Conservation (phyloP, 106 monocot genomes). For the Dioscorea zingiberensis region DNA sequence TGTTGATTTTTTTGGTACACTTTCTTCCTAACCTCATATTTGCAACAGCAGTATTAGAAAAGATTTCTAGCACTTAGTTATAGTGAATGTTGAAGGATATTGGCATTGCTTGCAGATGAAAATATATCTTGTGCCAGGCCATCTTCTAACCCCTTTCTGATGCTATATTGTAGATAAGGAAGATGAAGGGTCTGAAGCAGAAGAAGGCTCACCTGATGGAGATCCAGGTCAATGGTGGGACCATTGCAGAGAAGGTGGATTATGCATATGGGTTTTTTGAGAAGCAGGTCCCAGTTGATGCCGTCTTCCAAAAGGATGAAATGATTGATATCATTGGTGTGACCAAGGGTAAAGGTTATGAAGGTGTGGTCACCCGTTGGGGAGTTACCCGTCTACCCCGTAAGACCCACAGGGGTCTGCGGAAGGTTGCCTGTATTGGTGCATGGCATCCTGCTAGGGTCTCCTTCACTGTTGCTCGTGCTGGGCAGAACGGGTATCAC, state of each 20-base stretch:
- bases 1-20: no score
- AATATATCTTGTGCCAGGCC: no score
- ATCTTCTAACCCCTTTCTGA: no score
- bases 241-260: constrained; percentile 40
- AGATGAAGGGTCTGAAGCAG: constrained; percentile 12
- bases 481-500: constrained; percentile 47
- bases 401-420: constrained; percentile 42
- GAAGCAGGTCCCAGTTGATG: constrained; percentile 36
- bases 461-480: constrained; percentile 44
- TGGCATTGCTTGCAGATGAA: no score
- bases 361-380: constrained; percentile 52
- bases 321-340: constrained; percentile 55
- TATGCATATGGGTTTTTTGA: constrained; percentile 37
- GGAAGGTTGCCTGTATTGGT: constrained; percentile 54
- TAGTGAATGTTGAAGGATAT: no score
- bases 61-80: no score
- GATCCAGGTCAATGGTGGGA: constrained; percentile 49
- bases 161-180: background rate
- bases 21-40: no score
- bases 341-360: constrained; percentile 49
- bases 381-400: constrained; percentile 46
- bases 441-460: constrained; percentile 55
- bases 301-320: constrained; percentile 44
- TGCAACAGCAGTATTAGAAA: no score
- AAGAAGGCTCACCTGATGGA: constrained; percentile 11